Percentiles rank a stretch among this genome's conserved stretches.
phyloP scores from a whole-genome alignment of 139 green algal genomes.

The Diplosphaera chodatii region DNA sequence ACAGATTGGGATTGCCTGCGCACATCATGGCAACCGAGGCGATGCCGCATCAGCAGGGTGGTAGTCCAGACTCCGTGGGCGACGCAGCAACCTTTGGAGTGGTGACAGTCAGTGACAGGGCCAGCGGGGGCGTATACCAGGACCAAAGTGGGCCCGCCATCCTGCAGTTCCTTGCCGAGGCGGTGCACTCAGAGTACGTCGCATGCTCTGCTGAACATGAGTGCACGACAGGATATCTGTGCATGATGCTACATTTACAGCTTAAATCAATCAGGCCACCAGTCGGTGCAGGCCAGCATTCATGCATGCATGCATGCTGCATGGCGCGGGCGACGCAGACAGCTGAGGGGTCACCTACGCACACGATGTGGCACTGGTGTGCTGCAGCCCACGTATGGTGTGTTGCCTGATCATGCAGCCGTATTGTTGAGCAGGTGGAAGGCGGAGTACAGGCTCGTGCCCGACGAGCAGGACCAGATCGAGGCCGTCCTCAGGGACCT shows the following conservation, averaged over 20 bases:
- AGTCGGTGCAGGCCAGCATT: too few relatives aligned
- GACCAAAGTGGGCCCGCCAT: constrained; percentile 84
- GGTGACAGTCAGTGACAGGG: constrained; percentile 80
- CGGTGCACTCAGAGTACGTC: constrained; percentile 49
- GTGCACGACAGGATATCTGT: too few relatives aligned
- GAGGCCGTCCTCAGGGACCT: constrained; percentile 73
- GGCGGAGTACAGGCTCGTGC: constrained; percentile 69
- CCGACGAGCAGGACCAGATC: constrained; percentile 75
- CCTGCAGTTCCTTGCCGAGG: constrained; percentile 78
- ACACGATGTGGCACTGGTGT: too few relatives aligned
- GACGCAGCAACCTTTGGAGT: constrained; percentile 71
- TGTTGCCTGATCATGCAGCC: too few relatives aligned
- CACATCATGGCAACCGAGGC: neutral
- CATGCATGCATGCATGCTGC: too few relatives aligned
- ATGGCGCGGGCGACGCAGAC: too few relatives aligned
- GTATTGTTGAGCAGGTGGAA: constrained; percentile 47
- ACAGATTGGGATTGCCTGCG: too few relatives aligned
- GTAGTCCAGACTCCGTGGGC: constrained; percentile 32
- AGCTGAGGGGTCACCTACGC: too few relatives aligned
- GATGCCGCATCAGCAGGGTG: constrained; percentile 16
- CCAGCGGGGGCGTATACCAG: constrained; percentile 70
- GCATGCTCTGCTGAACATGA: too few relatives aligned
- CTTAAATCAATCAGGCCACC: too few relatives aligned
- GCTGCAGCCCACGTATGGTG: too few relatives aligned
- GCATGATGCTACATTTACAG: too few relatives aligned